Conservation (phyloP, 352 stramenopile genomes). For the Globisporangium uncinulatum region DNA sequence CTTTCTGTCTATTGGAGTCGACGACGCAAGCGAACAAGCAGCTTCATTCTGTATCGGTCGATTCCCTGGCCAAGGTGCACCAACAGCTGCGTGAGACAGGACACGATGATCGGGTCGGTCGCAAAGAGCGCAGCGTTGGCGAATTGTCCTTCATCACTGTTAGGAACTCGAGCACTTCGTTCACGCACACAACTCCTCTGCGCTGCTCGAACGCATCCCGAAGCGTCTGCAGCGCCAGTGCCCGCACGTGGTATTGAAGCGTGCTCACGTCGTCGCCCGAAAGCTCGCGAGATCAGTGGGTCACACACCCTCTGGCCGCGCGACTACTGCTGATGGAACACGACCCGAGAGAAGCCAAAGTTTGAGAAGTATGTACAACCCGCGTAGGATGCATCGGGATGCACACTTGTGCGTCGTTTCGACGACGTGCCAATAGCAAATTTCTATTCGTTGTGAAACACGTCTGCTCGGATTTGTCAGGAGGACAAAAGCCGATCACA, state of each 20-base stretch:
- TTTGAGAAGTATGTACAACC: no score
- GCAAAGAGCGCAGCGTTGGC: neutral
- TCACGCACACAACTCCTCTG: neutral
- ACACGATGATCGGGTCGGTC: neutral
- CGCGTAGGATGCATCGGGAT: no score
- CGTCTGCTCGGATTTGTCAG: no score
- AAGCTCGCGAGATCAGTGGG: no score
- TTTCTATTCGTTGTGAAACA: no score
- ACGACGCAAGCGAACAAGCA: neutral
- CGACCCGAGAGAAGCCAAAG: no score
- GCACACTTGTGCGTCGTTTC: no score
- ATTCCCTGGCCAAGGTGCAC: constrained; percentile 3
- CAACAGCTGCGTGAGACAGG: neutral
- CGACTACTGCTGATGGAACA: no score
- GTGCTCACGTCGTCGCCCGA: no score
- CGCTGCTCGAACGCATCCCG: neutral
- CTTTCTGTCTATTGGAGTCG: neutral
- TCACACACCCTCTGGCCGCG: no score
- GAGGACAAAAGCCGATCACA: no score
- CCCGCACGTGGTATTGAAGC: neutral
- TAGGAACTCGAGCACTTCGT: constrained; percentile 3
- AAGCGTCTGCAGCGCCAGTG: constrained; percentile 1
- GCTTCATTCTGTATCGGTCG: neutral
- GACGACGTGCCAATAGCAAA: no score
- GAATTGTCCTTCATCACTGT: constrained; percentile 1